Conservation (phyloP, 2,329 filamentous ascomycete genomes). For the Verticillium albo-atrum region DNA sequence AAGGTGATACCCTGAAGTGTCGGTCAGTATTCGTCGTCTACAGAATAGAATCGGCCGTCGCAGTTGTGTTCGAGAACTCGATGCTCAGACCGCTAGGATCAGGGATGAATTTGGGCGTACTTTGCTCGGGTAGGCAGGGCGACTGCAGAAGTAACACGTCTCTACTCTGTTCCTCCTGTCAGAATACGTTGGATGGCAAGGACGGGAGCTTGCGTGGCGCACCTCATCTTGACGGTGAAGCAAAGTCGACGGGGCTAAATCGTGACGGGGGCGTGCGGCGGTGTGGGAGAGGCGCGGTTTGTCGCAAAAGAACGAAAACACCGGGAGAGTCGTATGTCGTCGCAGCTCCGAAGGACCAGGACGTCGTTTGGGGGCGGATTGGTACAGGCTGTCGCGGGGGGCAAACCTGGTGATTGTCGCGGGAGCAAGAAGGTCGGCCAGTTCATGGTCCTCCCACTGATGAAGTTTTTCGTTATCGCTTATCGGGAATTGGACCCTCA, state of each 20-base stretch:
- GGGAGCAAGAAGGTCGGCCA: not conserved
- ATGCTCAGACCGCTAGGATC: not conserved
- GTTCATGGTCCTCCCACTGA: not conserved
- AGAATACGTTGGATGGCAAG: not conserved
- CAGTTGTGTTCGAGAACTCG: not conserved
- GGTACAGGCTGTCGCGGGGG: not conserved
- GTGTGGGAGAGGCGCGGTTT: not conserved
- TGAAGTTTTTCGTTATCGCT: not conserved
- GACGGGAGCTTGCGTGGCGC: not conserved
- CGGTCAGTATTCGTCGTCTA: conserved; percentile 7
- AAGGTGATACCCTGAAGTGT: conserved; percentile 37
- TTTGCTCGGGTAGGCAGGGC: conserved; percentile 47
- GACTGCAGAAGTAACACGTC: conserved; percentile 41
- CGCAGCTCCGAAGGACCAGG: not conserved
- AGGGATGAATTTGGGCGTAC: conserved; percentile 39
- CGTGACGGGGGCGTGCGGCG: not conserved
- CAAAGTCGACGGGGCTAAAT: not conserved
- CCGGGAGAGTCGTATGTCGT: not conserved
- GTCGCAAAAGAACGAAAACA: not conserved
- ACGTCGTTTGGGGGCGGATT: not conserved
- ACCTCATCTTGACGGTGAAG: conserved; percentile 11
- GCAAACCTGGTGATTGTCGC: not conserved
- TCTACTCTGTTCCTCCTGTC: conserved; percentile 29
- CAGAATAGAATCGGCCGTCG: not conserved
- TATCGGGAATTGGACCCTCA: not conserved